Conservation (phyloP, 192 early-diverging fungal species). For the Podochytrium sp. region DNA sequence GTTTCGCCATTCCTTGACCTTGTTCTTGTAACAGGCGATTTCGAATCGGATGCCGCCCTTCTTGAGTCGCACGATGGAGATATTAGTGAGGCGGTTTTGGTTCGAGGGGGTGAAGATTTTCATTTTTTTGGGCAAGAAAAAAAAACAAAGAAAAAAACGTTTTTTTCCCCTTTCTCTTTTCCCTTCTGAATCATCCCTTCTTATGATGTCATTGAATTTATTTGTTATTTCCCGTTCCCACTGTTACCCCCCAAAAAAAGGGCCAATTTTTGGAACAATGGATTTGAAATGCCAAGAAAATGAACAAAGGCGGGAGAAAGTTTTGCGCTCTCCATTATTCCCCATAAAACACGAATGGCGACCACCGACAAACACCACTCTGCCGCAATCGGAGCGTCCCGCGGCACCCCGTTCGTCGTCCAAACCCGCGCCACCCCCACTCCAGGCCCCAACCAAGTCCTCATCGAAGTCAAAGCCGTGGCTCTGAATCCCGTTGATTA, state of each 20-base stretch:
- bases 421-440: constrained; percentile 1
- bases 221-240: too few species aligned
- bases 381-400: too few species aligned
- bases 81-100: constrained; percentile 85
- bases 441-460: constrained; percentile 21
- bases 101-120: constrained; percentile 38
- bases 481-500: constrained; percentile 23
- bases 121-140: background rate
- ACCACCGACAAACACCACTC: too few species aligned
- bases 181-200: too few species aligned
- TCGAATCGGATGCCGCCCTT: constrained; percentile 99
- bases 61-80: constrained; percentile 91
- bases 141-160: background rate
- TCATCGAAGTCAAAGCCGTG: constrained; percentile 21
- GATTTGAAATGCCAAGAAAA: too few species aligned
- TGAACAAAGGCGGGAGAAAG: too few species aligned
- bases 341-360: too few species aligned
- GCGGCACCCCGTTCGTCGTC: background rate
- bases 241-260: too few species aligned
- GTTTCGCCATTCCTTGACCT: constrained; percentile 50
- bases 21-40: constrained; percentile 99
- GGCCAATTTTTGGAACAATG: too few species aligned
- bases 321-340: too few species aligned
- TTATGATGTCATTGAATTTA: too few species aligned
- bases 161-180: too few species aligned